Conservation (phyloP, 805 yeast genomes). For the Kodamaea fukazawae region DNA sequence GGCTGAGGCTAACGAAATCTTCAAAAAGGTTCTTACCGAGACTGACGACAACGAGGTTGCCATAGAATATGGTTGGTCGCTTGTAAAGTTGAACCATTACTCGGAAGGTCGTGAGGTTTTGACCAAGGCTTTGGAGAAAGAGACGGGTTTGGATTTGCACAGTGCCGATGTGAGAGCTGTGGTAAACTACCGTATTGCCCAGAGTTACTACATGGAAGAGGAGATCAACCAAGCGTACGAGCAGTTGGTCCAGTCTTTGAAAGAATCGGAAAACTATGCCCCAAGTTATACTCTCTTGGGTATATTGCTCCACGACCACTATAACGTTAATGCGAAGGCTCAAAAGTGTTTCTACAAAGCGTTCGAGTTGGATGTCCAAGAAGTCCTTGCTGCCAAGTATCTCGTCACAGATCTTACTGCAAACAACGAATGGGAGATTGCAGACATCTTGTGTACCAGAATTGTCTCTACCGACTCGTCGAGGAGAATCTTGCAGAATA, state of each 20-base stretch:
- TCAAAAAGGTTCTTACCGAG: constrained; percentile 48
- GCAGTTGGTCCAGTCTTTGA: constrained; percentile 58
- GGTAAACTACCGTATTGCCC: constrained; percentile 71
- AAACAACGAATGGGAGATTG: constrained; percentile 77
- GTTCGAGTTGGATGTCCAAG: constrained; percentile 78
- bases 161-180: constrained; percentile 57
- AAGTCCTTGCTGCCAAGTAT: constrained; percentile 68
- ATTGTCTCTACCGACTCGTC: constrained; percentile 64
- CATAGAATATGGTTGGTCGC: constrained; percentile 78
- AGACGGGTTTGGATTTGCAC: constrained; percentile 51
- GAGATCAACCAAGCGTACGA: constrained; percentile 49
- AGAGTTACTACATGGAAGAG: constrained; percentile 46
- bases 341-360: constrained; percentile 87
- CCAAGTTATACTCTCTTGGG: constrained; percentile 85
- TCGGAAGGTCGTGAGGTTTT: constrained; percentile 53
- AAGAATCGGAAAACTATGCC: constrained; percentile 62
- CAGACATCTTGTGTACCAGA: constrained; percentile 67
- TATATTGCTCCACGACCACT: constrained; percentile 57
- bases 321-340: constrained; percentile 63
- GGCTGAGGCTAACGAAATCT: constrained; percentile 50
- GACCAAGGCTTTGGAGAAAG: constrained; percentile 37
- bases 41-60: constrained; percentile 60
- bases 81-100: constrained; percentile 50
- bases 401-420: constrained; percentile 69
- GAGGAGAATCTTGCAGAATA: constrained; percentile 41